Base-by-base conservation (phyloP, 1,284 basidiomycete species). In the Trichosporon faecale region DNA sequence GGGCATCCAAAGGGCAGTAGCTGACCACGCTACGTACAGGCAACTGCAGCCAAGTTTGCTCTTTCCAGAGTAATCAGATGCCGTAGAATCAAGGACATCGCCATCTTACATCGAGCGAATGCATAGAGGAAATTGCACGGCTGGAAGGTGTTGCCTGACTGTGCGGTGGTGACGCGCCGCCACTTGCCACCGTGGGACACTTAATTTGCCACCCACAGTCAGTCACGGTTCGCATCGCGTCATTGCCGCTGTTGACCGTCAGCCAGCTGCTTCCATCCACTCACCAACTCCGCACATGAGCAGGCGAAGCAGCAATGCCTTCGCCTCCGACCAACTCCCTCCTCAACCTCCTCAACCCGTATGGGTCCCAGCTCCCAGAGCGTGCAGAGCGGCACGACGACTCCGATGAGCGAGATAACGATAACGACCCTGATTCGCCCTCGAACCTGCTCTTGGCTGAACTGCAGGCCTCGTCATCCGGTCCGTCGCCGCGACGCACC, bases 291-390 rank as follows among this genome's bases (percentile, higher is more conserved):
- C 12, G 27, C 55, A 61, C 27, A 61, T 61, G 57, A 33, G 29
- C 57, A 8, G 57, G 57, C 57, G 57, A 57, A 29, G 49, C 65
- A 44, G 65, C 25, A 16, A 73, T 73, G 72, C 66, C 72, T 11
- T 71, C 70, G 9, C 70, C 70, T 29, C 70, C 72, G 6, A 55
- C 66, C 29, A 77, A 76, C 67, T 78, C 84, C 14, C 91, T 94
- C 76, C 88, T 94, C 74, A 89, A 89, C 81, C 88, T 91, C 86
- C 85, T 94, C 49, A 94, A 93, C 78, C 91, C 92, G 40, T 92
- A 87, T 87, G 88, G 74, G 85, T 89, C 78, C 78, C 89, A 90
- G 79, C 88, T 88, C 31, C 84, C 89, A 5, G 82, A 88, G 33
- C 89, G 90, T 77, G 18, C 12, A 9, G 37, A 21, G 25, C 35